A percentile compares a stretch with the other conserved stretches of the same genome.
phyloP scores from a whole-genome alignment of 306 rosid species.

The Lathyrus sativus region DNA sequence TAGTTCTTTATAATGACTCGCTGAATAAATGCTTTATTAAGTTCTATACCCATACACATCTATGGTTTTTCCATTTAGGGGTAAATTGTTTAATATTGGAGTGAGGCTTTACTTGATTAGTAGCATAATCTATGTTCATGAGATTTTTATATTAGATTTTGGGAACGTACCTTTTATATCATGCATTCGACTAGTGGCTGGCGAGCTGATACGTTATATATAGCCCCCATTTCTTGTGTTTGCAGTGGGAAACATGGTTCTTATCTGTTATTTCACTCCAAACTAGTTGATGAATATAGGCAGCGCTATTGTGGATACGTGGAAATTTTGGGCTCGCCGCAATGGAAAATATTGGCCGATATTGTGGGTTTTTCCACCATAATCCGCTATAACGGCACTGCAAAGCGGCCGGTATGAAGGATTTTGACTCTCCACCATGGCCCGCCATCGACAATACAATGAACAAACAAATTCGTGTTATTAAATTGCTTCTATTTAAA shows the following conservation, averaged over 20 bases:
- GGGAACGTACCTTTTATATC: background rate
- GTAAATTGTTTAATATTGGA: background rate
- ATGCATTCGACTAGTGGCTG: background rate
- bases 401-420: too few species aligned
- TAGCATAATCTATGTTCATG: constrained; percentile 2
- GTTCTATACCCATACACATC: background rate
- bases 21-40: background rate
- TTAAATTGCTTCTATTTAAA: constrained; percentile 3
- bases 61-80: background rate
- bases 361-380: too few species aligned
- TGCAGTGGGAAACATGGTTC: constrained; percentile 6
- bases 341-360: too few species aligned
- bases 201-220: background rate
- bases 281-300: background rate
- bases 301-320: too few species aligned
- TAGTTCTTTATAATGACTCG: background rate
- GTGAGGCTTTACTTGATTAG: constrained; percentile 3
- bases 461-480: background rate
- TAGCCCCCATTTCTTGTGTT: background rate
- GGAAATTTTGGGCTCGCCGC: too few species aligned
- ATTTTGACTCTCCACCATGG: too few species aligned
- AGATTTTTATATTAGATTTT: constrained; percentile 15
- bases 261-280: background rate
- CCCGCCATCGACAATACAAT: too few species aligned
- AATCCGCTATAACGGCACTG: too few species aligned